Evolutionary conservation across 495 filamentous ascomycete genomes (phyloP), one percentile per base, ranked within the genome.

Genomic region (Amniculicola lignicola): DNA sequence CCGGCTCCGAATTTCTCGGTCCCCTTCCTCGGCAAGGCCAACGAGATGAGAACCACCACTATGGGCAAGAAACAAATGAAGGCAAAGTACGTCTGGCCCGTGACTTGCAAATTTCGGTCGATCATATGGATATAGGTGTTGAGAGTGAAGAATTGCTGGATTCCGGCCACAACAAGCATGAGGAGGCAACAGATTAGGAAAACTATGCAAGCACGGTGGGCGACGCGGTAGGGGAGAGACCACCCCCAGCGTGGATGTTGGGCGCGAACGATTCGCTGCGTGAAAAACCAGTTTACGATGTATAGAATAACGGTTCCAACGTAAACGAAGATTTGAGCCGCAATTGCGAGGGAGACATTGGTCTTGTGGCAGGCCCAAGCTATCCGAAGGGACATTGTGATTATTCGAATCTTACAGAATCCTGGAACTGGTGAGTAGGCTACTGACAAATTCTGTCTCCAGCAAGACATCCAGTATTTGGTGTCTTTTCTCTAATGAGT

Each of bases 361-460:
- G 16, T 48, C 2, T 70, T 74, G 45, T 76, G 56, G 21, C 63
- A 65, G 5, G 79, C 73, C 82, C 82, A 86, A 14, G 62, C 72
- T 15, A 82, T 87, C 18, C 90, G 83, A 63, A 92, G 71, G 9
- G 72, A 64, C 41, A 82, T 81, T 0, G 89, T 82, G 22, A 75
- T 64, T 36, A 85, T 77, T 24, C 90, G 77, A 4, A 86, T 78
- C 74, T 86, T 81, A 72, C 82, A 93, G 76, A 96, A 91, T 15
- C 54, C 62, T 67, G 42, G 15, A 6, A 19, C 5, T 18, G 22
- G 48, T 66, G 7, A 66, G 55, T 38, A 25, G 14, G n/a, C n/a
- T n/a, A n/a, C n/a, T n/a, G n/a, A n/a, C n/a, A n/a, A n/a, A n/a
- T n/a, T n/a, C n/a, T n/a, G n/a, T n/a, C n/a, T n/a, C n/a, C n/a